Conservation (phyloP, 2,329 filamentous ascomycete species). For the Alternaria atra region DNA sequence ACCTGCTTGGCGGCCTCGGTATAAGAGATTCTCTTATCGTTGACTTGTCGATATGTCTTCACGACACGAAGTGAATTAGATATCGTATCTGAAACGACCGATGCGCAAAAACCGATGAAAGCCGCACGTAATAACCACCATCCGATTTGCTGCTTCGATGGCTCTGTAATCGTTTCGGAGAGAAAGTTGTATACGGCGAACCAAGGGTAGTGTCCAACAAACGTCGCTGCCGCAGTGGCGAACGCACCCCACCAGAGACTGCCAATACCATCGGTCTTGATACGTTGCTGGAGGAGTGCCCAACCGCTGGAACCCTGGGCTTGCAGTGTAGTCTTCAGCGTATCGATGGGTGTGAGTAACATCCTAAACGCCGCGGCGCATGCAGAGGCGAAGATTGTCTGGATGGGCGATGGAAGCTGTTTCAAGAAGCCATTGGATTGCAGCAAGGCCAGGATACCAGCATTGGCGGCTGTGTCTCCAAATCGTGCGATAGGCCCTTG, state of each 20-base stretch:
- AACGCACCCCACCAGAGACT: slow-evolving; percentile 46
- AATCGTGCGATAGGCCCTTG: slow-evolving; percentile 42
- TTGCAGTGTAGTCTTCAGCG: slow-evolving; percentile 40
- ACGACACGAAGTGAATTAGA: slow-evolving; percentile 41
- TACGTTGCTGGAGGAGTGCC: slow-evolving; percentile 32
- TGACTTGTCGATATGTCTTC: slow-evolving; percentile 44
- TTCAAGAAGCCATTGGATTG: slow-evolving; percentile 37
- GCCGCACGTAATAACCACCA: slow-evolving; percentile 39
- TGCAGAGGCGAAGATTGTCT: slow-evolving; percentile 39
- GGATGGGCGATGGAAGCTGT: slow-evolving; percentile 35
- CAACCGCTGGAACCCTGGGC: slow-evolving; percentile 37
- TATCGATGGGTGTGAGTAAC: slow-evolving; percentile 41
- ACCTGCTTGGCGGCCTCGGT: slow-evolving; percentile 37
- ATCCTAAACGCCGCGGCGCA: slow-evolving; percentile 41
- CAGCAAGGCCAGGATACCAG: slow-evolving; percentile 39
- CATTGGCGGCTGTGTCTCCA: slow-evolving; percentile 43
- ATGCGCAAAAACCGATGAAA: slow-evolving; percentile 43
- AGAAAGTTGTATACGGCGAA: slow-evolving; percentile 41
- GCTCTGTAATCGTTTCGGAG: slow-evolving; percentile 33
- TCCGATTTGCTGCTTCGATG: slow-evolving; percentile 29
- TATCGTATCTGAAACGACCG: slow-evolving; percentile 38
- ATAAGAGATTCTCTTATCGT: slow-evolving; percentile 39
- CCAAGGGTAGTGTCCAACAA: slow-evolving; percentile 44
- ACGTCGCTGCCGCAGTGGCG: slow-evolving; percentile 42
- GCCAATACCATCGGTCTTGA: slow-evolving; percentile 35